Conservation (phyloP, 352 stramenopile genomes). For the Hyaloperonospora arabidopsidis region DNA sequence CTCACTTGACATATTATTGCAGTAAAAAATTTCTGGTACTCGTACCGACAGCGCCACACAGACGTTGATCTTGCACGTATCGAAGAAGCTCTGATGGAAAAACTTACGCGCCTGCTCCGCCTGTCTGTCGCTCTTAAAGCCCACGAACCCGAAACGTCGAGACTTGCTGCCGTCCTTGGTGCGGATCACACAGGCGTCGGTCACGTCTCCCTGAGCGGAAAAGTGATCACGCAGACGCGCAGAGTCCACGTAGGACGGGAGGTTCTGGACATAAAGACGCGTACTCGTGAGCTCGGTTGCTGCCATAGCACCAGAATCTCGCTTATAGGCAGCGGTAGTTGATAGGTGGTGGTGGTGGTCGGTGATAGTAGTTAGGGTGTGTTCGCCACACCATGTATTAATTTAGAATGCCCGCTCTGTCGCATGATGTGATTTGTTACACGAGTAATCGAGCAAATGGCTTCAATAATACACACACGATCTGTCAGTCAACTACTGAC, state of each 20-base stretch:
- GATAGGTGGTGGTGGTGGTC: too few relatives aligned
- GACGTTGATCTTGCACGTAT: slow-evolving; percentile 84
- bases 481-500: too few relatives aligned
- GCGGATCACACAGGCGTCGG: slow-evolving; percentile 82
- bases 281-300: slow-evolving; percentile 18
- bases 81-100: slow-evolving; percentile 86
- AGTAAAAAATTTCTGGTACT: too few relatives aligned
- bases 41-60: slow-evolving; percentile 64
- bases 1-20: too few relatives aligned
- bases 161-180: slow-evolving; percentile 86
- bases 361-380: too few relatives aligned
- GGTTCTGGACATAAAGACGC: slow-evolving; percentile 78
- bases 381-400: too few relatives aligned
- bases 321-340: too few relatives aligned
- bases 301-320: too few relatives aligned
- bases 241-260: slow-evolving; percentile 72
- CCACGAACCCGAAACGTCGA: slow-evolving; percentile 77
- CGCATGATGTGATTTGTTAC: too few relatives aligned
- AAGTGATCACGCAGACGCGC: slow-evolving; percentile 71
- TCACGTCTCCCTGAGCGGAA: slow-evolving; percentile 70
- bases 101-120: slow-evolving; percentile 49
- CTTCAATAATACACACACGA: too few relatives aligned
- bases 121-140: slow-evolving; percentile 66
- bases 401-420: too few relatives aligned
- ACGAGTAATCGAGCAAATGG: too few relatives aligned